Evolutionary conservation across 192 early-diverging fungal genomes (phyloP).

Genomic region (Linnemannia elongata): DNA sequence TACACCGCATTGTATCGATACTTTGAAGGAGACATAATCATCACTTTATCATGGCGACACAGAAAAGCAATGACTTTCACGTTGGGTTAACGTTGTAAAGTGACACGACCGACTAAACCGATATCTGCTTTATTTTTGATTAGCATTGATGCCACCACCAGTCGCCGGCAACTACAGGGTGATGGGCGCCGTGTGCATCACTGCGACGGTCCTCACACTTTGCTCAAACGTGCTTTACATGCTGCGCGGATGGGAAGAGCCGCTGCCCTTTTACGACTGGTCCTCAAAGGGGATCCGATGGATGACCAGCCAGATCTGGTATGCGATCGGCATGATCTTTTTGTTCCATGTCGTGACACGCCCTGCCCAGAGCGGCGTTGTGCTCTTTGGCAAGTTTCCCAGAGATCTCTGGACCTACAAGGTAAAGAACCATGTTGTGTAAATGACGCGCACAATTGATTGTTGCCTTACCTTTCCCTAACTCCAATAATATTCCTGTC

Average conservation of each 20-base stretch:
- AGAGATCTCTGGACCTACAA: conserved; percentile 47
- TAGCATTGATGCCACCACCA: conserved; percentile 47
- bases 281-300: conserved; percentile 44
- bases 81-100: neutral
- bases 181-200: conserved; percentile 42
- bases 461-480: neutral
- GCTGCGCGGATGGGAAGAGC: conserved; percentile 56
- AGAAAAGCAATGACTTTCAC: neutral
- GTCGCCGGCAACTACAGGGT: conserved; percentile 34
- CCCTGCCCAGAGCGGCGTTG: conserved; percentile 53
- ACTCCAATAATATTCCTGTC: neutral
- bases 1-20: neutral
- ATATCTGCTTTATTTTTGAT: neutral
- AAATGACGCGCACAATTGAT: too few species aligned
- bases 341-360: conserved; percentile 53
- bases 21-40: neutral
- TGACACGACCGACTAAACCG: conserved; percentile 7
- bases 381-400: conserved; percentile 49
- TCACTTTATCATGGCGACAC: neutral
- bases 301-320: conserved; percentile 57
- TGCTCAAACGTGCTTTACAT: conserved; percentile 53
- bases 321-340: conserved; percentile 56
- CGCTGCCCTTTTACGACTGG: conserved; percentile 49
- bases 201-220: conserved; percentile 33
- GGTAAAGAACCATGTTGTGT: conserved; percentile 11